phyloP scores from a whole-genome alignment of 148 eudicot species.

The Chenopodium suecicum region DNA sequence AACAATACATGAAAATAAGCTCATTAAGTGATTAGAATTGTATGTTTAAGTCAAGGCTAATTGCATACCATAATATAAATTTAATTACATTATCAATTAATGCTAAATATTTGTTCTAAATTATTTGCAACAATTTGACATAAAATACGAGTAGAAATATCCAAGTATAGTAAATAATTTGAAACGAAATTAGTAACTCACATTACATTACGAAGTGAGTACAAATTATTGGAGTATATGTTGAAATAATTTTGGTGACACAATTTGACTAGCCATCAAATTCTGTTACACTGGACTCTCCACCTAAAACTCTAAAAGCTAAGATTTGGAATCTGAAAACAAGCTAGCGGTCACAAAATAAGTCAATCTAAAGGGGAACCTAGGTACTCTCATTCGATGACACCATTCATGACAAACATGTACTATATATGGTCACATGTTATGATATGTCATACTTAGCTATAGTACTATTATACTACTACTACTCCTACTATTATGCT shows the following conservation, averaged over 20 bases:
- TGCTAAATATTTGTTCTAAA: too few species aligned
- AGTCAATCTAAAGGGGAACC: slow-evolving; percentile 8
- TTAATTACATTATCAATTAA: too few species aligned
- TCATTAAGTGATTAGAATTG: too few species aligned
- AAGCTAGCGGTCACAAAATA: slow-evolving; percentile 14
- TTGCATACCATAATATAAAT: too few species aligned
- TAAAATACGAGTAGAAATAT: too few species aligned
- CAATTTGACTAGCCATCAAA: not conserved
- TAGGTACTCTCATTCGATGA: slow-evolving; percentile 9
- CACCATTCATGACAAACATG: slow-evolving; percentile 4
- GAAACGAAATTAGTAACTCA: not conserved
- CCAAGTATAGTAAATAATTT: too few species aligned
- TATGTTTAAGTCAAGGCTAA: too few species aligned
- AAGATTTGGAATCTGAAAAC: slow-evolving; percentile 12
- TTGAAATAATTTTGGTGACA: not conserved
- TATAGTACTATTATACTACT: not conserved
- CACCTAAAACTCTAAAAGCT: not conserved
- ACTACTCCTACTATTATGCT: too few species aligned
- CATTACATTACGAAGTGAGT: not conserved
- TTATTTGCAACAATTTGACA: too few species aligned
- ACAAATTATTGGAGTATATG: not conserved
- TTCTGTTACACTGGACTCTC: not conserved
- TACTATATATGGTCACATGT: slow-evolving; percentile 22
- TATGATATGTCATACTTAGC: not conserved
- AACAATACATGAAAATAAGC: too few species aligned